Base-by-base conservation (phyloP, 257 asterid species). In the Solanum sitiens region DNA sequence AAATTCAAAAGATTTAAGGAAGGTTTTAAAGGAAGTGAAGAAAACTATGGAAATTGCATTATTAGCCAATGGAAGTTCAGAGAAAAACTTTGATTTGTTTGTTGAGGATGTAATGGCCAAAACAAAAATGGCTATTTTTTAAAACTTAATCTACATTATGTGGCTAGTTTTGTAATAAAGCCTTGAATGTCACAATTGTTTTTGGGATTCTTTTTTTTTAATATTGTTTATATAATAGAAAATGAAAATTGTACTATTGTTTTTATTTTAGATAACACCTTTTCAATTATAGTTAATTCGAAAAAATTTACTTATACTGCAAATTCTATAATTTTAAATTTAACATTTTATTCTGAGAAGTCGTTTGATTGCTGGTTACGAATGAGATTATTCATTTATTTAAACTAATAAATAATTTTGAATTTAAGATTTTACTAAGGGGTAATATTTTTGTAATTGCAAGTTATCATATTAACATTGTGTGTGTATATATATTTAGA, bases 71-170 rank as follows among this genome's bases (percentile, higher is more conserved):
- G 50, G 82, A 73, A 73, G 82, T 73, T 73, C 82, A 37, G 30
- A 37, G 50, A 37, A 35, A 73, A 73, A 73, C 83, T 90, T 90
- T n/a, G 63, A 90, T 84, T 71, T 65, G 13, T 92, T 93, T 91
- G 87, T 90, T 2, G 61, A 89, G 33, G 92, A 92, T 90, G 74
- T 93, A 91, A 88, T 75, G 88, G 90, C 86, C 42, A 72, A 74
- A 74, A 74, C 53, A 37, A 10, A 33, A 73, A 5, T 73, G n/a
- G 45, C 47, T 8, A 16, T 35, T 73, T 35, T 10, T 16, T 18
- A 35, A 10, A 71, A 71, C 42, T 74, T 20, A 74, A 20, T 74
- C 42, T 74, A 21, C 50, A 21, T 5, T 20, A 5, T 10, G 8
- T 37, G 15, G 20, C 50, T 73, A 20, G 9, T 73, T 37, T 73